Evolutionary conservation across 441 rosid species (phyloP).

Genomic region (Erodium texanum): DNA sequence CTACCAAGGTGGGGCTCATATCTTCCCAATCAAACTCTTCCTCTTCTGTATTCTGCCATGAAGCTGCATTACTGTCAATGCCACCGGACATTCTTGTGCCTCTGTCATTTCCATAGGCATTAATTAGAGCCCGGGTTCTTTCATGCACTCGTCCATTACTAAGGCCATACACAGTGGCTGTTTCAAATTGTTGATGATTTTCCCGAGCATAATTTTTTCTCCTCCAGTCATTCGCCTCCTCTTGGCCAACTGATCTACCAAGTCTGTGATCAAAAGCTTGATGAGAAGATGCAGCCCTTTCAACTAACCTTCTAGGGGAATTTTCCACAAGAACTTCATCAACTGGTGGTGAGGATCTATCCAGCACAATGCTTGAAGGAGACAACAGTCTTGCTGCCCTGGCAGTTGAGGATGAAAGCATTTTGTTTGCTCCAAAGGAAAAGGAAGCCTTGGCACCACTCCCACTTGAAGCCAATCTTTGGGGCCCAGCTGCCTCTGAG

Average conservation of each 20-base stretch:
- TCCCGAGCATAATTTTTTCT: slow-evolving; percentile 25
- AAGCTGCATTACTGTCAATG: slow-evolving; percentile 7
- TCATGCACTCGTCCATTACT: slow-evolving; percentile 14
- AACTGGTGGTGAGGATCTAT: slow-evolving; percentile 29
- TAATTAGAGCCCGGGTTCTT: background rate
- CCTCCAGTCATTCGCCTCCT: slow-evolving; percentile 48
- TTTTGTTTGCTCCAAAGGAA: slow-evolving; percentile 39
- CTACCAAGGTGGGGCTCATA: slow-evolving; percentile 45
- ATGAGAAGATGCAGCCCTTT: slow-evolving; percentile 54
- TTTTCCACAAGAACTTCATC: slow-evolving; percentile 42
- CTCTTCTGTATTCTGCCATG: slow-evolving; percentile 73
- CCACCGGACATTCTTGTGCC: background rate
- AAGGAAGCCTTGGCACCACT: slow-evolving; percentile 32
- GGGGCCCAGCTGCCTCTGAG: slow-evolving; percentile 29
- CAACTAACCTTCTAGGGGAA: slow-evolving; percentile 53
- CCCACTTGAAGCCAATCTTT: slow-evolving; percentile 39
- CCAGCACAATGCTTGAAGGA: slow-evolving; percentile 33
- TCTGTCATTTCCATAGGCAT: background rate
- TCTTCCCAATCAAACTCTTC: background rate
- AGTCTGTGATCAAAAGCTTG: slow-evolving; percentile 44
- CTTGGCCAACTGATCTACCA: slow-evolving; percentile 38
- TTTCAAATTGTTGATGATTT: background rate
- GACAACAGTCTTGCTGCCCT: slow-evolving; percentile 33
- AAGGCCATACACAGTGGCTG: background rate
- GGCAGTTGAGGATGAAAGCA: slow-evolving; percentile 31